Evolutionary conservation across 2,329 filamentous ascomycete genomes (phyloP), one percentile per base, ranked within the genome.

Genomic region (Botryotinia narcissicola): DNA sequence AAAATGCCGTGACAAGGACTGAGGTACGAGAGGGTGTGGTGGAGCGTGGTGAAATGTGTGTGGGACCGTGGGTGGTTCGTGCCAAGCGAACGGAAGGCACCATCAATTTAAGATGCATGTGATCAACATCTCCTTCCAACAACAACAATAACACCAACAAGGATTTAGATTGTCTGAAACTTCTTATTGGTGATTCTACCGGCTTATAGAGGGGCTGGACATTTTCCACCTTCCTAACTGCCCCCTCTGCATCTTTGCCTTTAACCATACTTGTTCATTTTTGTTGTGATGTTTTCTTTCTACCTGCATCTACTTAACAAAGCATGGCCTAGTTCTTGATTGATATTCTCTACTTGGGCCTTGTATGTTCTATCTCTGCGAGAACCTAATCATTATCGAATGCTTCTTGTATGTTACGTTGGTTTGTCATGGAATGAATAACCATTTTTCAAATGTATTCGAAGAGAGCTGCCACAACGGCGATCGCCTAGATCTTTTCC

Each of bases 211-310:
- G 42, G 12, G 42, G 3, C 32, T 48, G 14, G 22, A 35, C 20
- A 22, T 35, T 22, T 46, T 66, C 44, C 29, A 37, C 63, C 63
- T 66, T 66, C 63, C 63, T 66, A 48, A 66, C 46, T 66, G 44
- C 10, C 44, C 10, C n/a, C 57, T 63, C 40, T 63, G 14, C 60
- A n/a, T 40, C 16, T 42, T 63, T 42, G 8, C 37, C 1, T 29
- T 2, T 20, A 29, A 37, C 37, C 25, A 22, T 35, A 44, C 25
- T 46, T 48, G 29, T 44, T 20, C n/a, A n/a, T 42, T 29, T 46
- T 20, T n/a, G n/a, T 44, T 16, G 61, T 42, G 40, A 42, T 42
- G 4, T n/a, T 22, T 7, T 18, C 25, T 22, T 29, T 44, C 16
- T 12, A 29, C 61, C n/a, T 57, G 14, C 51, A 29, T n/a, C 14